Conservation (phyloP, 2,329 filamentous ascomycete species). For the Ascochyta rabiei region DNA sequence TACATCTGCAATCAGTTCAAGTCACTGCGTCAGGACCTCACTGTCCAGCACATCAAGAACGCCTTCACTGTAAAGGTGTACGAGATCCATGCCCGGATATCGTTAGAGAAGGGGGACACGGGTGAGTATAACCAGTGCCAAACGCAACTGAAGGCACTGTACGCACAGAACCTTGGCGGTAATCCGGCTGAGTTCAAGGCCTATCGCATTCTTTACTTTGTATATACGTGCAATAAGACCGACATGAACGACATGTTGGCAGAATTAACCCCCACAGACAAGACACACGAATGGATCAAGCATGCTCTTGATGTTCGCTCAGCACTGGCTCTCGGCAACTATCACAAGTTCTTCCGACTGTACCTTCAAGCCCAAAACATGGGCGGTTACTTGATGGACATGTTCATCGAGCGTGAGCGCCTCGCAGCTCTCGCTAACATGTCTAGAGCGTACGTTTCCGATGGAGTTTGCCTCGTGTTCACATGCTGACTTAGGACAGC, state of each 20-base stretch:
- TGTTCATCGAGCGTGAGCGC: conserved; percentile 95
- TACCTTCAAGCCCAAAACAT: conserved; percentile 95
- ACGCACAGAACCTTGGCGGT: conserved; percentile 84
- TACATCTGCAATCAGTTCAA: conserved; percentile 99
- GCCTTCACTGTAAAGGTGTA: conserved; percentile 96
- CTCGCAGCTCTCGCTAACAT: conserved; percentile 89
- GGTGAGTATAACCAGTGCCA: conserved; percentile 99
- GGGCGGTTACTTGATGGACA: conserved; percentile 98
- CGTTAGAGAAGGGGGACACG: conserved; percentile 96
- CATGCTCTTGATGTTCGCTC: conserved; percentile 92
- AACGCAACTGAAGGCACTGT: conserved; percentile 92
- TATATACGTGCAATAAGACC: conserved; percentile 97
- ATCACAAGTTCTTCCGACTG: conserved; percentile 96
- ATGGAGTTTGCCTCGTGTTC: neutral
- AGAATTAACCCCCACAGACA: conserved; percentile 98
- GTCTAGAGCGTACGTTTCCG: conserved; percentile 86
- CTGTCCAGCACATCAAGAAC: conserved; percentile 95
- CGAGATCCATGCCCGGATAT: conserved; percentile 96
- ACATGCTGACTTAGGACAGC: conserved; percentile 64
- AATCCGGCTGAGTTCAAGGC: conserved; percentile 96
- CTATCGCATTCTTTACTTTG: conserved; percentile 99
- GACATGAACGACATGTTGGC: conserved; percentile 97
- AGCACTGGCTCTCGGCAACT: conserved; percentile 90
- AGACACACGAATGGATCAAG: conserved; percentile 79
- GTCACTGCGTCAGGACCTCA: conserved; percentile 95